Evolutionary conservation across 345 rosid species (phyloP).

Genomic region (Populus pruinosa): DNA sequence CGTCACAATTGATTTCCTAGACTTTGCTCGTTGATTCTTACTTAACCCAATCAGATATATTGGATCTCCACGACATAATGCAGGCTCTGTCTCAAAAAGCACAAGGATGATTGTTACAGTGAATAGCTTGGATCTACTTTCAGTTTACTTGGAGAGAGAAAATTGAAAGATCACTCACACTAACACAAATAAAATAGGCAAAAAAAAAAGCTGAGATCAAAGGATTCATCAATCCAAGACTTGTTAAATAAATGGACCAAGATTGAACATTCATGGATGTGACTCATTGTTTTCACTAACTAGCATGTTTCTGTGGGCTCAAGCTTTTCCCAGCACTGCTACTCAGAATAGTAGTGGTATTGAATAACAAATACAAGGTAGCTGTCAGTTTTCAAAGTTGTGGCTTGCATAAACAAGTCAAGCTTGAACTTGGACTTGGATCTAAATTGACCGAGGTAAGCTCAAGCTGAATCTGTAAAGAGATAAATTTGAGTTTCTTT

Average conservation of each 20-base stretch:
- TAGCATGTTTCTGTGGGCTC: no score
- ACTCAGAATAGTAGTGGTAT: no score
- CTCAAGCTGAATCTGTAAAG: background rate
- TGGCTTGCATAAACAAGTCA: background rate
- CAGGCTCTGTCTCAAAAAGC: slow-evolving; percentile 58
- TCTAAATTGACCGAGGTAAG: background rate
- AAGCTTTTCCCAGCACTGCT: no score
- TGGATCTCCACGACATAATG: slow-evolving; percentile 79
- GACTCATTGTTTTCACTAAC: no score
- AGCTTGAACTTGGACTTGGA: background rate
- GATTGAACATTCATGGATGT: no score
- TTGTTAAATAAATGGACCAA: no score
- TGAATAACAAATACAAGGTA: no score
- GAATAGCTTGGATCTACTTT: background rate
- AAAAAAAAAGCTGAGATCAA: background rate
- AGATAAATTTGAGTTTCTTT: background rate
- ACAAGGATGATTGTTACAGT: background rate
- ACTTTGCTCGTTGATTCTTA: slow-evolving; percentile 78
- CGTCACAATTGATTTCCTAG: slow-evolving; percentile 82
- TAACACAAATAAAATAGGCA: background rate
- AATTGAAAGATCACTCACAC: background rate
- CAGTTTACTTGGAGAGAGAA: background rate
- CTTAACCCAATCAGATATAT: slow-evolving; percentile 85
- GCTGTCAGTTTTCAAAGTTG: no score
- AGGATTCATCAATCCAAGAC: no score